Conservation (phyloP, 768 basidiomycete genomes). For the Russula vinacea region DNA sequence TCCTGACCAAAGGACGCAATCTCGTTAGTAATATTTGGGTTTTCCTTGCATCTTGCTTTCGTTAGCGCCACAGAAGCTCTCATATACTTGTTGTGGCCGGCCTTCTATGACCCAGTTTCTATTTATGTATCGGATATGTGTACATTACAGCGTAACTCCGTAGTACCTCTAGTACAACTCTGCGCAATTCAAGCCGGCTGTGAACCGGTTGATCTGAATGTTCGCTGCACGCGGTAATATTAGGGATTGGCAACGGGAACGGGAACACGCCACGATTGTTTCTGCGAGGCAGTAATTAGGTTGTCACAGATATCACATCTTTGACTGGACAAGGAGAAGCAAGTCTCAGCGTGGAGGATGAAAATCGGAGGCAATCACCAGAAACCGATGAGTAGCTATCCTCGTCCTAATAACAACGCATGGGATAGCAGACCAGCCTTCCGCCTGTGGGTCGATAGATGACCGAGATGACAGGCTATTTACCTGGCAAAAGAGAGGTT, state of each 20-base stretch:
- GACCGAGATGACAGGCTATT: not conserved
- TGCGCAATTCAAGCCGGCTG: not conserved
- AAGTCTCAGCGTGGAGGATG: no score
- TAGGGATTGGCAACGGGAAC: not conserved
- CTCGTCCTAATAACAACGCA: no score
- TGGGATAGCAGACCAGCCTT: not conserved
- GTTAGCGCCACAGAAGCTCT: conserved; percentile 1
- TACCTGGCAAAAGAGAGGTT: no score
- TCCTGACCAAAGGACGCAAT: conserved; percentile 2
- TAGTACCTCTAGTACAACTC: not conserved
- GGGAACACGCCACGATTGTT: no score
- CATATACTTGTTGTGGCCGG: not conserved
- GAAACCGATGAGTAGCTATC: no score
- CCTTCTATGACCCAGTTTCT: conserved; percentile 3
- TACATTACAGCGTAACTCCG: conserved; percentile 14
- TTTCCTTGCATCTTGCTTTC: not conserved
- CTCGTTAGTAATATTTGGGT: not conserved
- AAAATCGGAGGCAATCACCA: no score
- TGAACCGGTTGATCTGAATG: not conserved
- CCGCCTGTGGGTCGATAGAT: not conserved
- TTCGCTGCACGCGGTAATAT: not conserved
- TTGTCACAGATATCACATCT: no score
- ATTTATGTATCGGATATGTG: conserved; percentile 24
- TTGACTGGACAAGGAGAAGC: no score
- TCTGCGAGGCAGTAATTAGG: no score